Percentiles rank a stretch among this genome's conserved stretches.
Conservation (phyloP, 2,329 filamentous ascomycete species). For the Cytospora piceicola region DNA sequence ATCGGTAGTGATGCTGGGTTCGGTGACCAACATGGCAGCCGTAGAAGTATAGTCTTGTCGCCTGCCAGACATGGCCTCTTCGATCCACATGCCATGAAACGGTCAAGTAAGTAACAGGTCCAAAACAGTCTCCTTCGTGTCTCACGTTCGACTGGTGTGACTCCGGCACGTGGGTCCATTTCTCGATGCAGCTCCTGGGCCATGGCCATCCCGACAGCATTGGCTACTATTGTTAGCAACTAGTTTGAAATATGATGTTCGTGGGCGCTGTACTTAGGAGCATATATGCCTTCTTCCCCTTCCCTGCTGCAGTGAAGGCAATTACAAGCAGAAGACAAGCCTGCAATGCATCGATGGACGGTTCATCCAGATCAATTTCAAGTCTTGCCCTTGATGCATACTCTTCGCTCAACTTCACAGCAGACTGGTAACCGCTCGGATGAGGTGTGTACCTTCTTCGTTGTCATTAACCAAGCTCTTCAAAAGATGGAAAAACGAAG, state of each 20-base stretch:
- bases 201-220: constrained; percentile 79
- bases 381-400: constrained; percentile 71
- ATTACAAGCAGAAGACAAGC: constrained; percentile 74
- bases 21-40: constrained; percentile 75
- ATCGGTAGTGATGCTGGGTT: constrained; percentile 63
- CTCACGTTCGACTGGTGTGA: constrained; percentile 72
- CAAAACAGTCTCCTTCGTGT: constrained; percentile 81
- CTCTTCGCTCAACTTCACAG: constrained; percentile 71
- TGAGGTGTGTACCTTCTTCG: constrained; percentile 69
- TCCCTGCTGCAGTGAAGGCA: constrained; percentile 76
- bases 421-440: constrained; percentile 67
- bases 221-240: constrained; percentile 57
- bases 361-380: constrained; percentile 78
- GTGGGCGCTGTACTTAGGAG: constrained; percentile 62
- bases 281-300: constrained; percentile 87
- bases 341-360: constrained; percentile 77
- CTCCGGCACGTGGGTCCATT: constrained; percentile 63
- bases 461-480: constrained; percentile 32
- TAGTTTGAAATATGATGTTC: constrained; percentile 9
- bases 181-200: constrained; percentile 82
- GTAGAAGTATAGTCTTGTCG: constrained; percentile 75
- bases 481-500: too few species aligned
- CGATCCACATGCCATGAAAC: constrained; percentile 81
- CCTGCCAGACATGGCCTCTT: constrained; percentile 79
- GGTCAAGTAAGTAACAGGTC: constrained; percentile 85